Evolutionary conservation across 148 eudicot species (phyloP).

Genomic region (Salicornia ramosissima): DNA sequence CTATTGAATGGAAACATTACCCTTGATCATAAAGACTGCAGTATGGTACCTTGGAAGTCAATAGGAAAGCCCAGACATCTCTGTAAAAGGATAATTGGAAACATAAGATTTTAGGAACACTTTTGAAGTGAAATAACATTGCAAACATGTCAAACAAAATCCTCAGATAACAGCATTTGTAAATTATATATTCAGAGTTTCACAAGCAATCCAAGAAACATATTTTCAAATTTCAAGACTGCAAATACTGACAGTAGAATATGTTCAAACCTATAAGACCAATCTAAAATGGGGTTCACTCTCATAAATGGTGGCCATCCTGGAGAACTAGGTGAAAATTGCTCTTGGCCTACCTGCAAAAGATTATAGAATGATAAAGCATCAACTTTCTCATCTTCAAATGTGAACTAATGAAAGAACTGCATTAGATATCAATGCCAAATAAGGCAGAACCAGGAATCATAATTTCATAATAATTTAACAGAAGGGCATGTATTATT

Average conservation of each 20-base stretch:
- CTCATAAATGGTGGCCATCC: conserved; percentile 99
- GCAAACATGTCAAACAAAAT: conserved; percentile 6
- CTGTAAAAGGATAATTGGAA: conserved; percentile 38
- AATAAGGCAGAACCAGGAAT: not conserved
- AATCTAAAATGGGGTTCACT: conserved; percentile 95
- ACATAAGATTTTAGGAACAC: not conserved
- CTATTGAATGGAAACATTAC: conserved; percentile 34
- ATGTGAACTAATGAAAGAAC: not conserved
- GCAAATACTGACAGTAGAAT: not conserved
- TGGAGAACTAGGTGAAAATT: conserved; percentile 92
- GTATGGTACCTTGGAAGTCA: conserved; percentile 83
- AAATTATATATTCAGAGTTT: not conserved
- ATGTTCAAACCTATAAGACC: conserved; percentile 84
- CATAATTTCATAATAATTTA: not conserved
- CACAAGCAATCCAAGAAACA: not conserved
- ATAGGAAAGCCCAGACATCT: conserved; percentile 94
- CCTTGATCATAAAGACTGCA: conserved; percentile 98
- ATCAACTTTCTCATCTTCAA: conserved; percentile 8
- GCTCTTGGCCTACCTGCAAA: conserved; percentile 93
- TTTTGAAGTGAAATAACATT: not conserved
- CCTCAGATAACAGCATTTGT: not conserved
- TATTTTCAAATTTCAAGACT: not conserved
- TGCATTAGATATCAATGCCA: not conserved
- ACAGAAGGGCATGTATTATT: not conserved
- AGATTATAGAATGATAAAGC: conserved; percentile 11